Evolutionary conservation across 495 filamentous ascomycete species (phyloP).

Genomic region (Parathielavia hyrcaniae): DNA sequence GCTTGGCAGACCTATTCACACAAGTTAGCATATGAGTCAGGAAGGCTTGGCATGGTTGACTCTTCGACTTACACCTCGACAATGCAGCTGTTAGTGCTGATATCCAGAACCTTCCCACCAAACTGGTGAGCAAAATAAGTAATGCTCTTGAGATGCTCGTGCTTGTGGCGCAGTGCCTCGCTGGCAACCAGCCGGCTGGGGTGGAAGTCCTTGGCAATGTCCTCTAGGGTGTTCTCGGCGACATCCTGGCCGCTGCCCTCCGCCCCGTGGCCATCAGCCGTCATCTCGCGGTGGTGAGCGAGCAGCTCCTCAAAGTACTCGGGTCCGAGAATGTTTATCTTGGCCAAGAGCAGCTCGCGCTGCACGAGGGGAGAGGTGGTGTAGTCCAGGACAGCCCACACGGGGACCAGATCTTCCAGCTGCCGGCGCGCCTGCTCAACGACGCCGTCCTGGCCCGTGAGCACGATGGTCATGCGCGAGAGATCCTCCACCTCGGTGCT

Average conservation of each 20-base stretch:
- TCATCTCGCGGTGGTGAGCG: conserved; percentile 81
- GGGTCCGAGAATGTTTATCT: conserved; percentile 89
- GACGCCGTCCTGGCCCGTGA: conserved; percentile 92
- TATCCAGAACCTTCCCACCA: conserved; percentile 93
- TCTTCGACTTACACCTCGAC: conserved; percentile 72
- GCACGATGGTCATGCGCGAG: conserved; percentile 96
- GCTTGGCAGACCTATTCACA: conserved; percentile 73
- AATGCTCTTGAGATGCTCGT: conserved; percentile 91
- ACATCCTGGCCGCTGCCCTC: conserved; percentile 32
- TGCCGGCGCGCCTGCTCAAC: conserved; percentile 96
- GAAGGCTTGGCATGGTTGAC: background rate
- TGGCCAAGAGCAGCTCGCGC: conserved; percentile 90
- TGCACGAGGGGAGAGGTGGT: conserved; percentile 89
- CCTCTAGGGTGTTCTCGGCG: conserved; percentile 31
- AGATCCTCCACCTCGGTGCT: conserved; percentile 97
- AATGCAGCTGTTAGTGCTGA: conserved; percentile 96
- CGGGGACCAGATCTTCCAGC: conserved; percentile 91
- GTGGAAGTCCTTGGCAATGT: conserved; percentile 65
- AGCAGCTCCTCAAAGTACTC: conserved; percentile 97
- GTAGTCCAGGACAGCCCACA: conserved; percentile 98
- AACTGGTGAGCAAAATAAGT: conserved; percentile 96
- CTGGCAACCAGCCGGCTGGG: conserved; percentile 75
- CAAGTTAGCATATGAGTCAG: conserved; percentile 21
- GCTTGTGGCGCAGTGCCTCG: conserved; percentile 89
- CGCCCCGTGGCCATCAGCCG: conserved; percentile 33